Evolutionary conservation across 2,329 filamentous ascomycete genomes (phyloP).

Genomic region (Neodidymelliopsis sp.): DNA sequence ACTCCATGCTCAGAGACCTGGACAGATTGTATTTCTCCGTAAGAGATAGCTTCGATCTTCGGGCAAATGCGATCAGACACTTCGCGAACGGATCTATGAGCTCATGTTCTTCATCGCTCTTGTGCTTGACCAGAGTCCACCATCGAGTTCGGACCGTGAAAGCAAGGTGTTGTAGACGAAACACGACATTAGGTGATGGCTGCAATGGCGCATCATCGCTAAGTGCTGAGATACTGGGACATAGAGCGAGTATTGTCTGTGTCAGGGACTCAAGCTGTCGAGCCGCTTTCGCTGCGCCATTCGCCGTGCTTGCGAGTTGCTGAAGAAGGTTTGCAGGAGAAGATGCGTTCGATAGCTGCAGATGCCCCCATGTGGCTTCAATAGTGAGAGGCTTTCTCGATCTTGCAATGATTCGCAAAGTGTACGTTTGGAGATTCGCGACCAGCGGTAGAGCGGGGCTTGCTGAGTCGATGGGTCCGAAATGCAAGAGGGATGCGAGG

Average conservation of each 20-base stretch:
- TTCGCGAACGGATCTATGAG: slow-evolving; percentile 70
- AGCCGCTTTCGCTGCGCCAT: slow-evolving; percentile 63
- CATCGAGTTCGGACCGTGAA: slow-evolving; percentile 68
- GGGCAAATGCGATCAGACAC: slow-evolving; percentile 67
- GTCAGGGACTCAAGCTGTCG: slow-evolving; percentile 73
- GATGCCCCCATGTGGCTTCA: slow-evolving; percentile 63
- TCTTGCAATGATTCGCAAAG: slow-evolving; percentile 68
- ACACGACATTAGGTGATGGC: slow-evolving; percentile 63
- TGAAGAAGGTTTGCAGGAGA: slow-evolving; percentile 68
- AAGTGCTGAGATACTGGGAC: slow-evolving; percentile 70
- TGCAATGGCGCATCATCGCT: slow-evolving; percentile 68
- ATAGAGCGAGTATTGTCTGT: slow-evolving; percentile 69
- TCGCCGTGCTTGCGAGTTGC: slow-evolving; percentile 55
- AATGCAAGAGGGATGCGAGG: slow-evolving; percentile 69
- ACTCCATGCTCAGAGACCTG: slow-evolving; percentile 31
- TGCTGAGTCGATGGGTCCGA: slow-evolving; percentile 53
- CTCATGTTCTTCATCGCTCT: slow-evolving; percentile 68
- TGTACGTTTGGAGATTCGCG: slow-evolving; percentile 70
- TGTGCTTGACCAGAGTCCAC: slow-evolving; percentile 70
- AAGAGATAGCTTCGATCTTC: slow-evolving; percentile 55
- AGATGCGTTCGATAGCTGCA: slow-evolving; percentile 61
- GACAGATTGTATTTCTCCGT: slow-evolving; percentile 52
- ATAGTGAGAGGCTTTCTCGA: slow-evolving; percentile 67
- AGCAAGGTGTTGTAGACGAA: slow-evolving; percentile 70
- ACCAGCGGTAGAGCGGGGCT: slow-evolving; percentile 60